Evolutionary conservation across 1,284 basidiomycete genomes (phyloP).

Genomic region (Cerrena zonata): DNA sequence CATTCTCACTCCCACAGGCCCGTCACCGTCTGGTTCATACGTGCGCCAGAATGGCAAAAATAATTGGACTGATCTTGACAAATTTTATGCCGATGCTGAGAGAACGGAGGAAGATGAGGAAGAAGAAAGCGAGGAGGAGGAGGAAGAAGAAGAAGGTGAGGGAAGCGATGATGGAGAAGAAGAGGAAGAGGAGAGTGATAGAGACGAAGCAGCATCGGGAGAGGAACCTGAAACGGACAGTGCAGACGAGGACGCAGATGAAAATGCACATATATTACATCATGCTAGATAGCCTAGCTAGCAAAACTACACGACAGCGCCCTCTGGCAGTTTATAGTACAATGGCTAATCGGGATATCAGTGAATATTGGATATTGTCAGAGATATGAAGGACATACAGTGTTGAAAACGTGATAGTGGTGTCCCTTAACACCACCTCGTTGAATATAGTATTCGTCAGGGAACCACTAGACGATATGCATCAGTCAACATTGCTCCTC

Average conservation of each 20-base stretch:
- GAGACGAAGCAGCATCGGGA: slow-evolving; percentile 19
- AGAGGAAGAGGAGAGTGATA: slow-evolving; percentile 25
- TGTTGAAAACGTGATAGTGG: slow-evolving; percentile 71
- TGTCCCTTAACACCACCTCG: slow-evolving; percentile 62
- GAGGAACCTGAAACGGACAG: slow-evolving; percentile 22
- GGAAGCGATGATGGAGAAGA: slow-evolving; percentile 45
- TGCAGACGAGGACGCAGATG: slow-evolving; percentile 20
- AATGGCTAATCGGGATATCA: no score
- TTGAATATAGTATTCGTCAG: slow-evolving; percentile 61
- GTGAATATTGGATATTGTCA: no score
- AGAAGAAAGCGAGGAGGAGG: slow-evolving; percentile 26
- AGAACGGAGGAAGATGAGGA: slow-evolving; percentile 26
- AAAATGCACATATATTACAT: slow-evolving; percentile 3
- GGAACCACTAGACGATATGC: slow-evolving; percentile 57
- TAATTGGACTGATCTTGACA: slow-evolving; percentile 57
- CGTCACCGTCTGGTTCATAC: slow-evolving; percentile 38
- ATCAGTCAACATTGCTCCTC: background rate
- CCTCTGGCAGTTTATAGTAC: slow-evolving; percentile 60
- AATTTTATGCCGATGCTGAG: slow-evolving; percentile 51
- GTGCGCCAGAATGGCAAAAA: slow-evolving; percentile 34
- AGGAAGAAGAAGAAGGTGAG: slow-evolving; percentile 21
- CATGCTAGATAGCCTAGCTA: slow-evolving; percentile 7
- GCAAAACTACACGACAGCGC: slow-evolving; percentile 36
- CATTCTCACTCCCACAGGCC: slow-evolving; percentile 47
- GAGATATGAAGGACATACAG: slow-evolving; percentile 39